Evolutionary conservation across 805 yeast genomes (phyloP), one percentile per base, ranked within the genome.

Genomic region (Metschnikowia cerradonensis): DNA sequence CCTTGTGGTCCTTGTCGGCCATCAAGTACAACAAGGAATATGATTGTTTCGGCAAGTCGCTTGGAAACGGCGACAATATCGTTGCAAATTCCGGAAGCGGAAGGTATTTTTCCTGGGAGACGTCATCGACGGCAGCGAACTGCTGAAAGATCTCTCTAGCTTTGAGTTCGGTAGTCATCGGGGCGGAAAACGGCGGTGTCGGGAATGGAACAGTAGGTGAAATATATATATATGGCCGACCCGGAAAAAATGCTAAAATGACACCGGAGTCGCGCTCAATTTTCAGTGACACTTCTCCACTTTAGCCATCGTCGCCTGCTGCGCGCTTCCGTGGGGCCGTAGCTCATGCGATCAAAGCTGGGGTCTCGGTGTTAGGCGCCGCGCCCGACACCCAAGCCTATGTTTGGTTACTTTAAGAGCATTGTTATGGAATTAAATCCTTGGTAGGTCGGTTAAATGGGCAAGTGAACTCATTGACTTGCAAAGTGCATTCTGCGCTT

Each of bases 1-100:
- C 97, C 57, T 81, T 80, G 50, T 77, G 73, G 37, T 77, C 75
- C 52, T 80, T 80, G 69, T 92, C 98, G 14, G 96, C 89, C 26
- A 90, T 82, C 50, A 86, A 74, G 64, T 87, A 92, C 45, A 92
- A 81, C 53, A 91, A 76, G 5, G 76, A 63, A 48, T 64, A 72
- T 5, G 75, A 57, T 41, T 65, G 66, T 46, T 60, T 67, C 15
- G 75, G 72, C 41, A 73, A 60, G 54, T 73, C 78, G 33, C 68
- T 59, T 36, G 69, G 67, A 52, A 71, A 73, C 10, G 78, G 78
- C 31, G 77, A 64, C 51, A 73, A 63, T 39, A 73, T 61, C 35
- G 71, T 59, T 32, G 67, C 62, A 52, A 73, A 73, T 44, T 68
- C 67, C 15, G 68, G 70, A 47, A 73, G 64, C 22, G 71, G 58